Conservation (phyloP, 805 yeast genomes). For the Tetrapisispora nanseiensis region DNA sequence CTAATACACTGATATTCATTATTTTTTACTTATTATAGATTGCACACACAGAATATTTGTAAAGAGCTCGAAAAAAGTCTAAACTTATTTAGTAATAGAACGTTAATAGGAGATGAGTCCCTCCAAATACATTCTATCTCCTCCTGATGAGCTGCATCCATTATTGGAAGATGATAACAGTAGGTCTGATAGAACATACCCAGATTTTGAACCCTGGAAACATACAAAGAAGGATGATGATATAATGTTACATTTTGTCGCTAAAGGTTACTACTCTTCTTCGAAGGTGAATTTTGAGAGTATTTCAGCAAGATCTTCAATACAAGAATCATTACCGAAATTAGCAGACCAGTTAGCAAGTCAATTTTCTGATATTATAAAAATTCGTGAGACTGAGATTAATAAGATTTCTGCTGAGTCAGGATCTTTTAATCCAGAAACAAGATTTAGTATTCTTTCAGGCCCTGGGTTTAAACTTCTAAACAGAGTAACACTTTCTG, state of each 20-base stretch:
- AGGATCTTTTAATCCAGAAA: neutral
- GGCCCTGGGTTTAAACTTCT: constrained; percentile 28
- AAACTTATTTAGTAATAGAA: no score
- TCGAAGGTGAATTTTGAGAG: constrained; percentile 30
- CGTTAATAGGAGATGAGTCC: constrained; percentile 9
- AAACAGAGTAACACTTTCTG: constrained; percentile 73
- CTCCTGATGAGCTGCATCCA: constrained; percentile 29
- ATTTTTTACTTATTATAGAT: no score
- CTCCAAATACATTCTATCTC: constrained; percentile 22
- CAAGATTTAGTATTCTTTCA: constrained; percentile 12
- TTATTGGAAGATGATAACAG: constrained; percentile 8
- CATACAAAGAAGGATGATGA: constrained; percentile 26
- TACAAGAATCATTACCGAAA: constrained; percentile 26
- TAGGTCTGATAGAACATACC: constrained; percentile 14
- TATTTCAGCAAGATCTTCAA: constrained; percentile 29
- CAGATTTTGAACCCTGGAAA: constrained; percentile 30
- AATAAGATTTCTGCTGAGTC: constrained; percentile 19
- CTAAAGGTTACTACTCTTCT: constrained; percentile 27
- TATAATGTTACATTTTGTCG: constrained; percentile 23
- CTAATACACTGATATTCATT: no score
- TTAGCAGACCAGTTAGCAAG: constrained; percentile 22
- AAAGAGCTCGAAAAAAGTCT: no score
- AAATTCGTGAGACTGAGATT: constrained; percentile 25
- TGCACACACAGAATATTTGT: no score
- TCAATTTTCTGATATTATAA: constrained; percentile 22